Base-by-base conservation (phyloP, 2,329 filamentous ascomycete species). In the Curvularia sp. region DNA sequence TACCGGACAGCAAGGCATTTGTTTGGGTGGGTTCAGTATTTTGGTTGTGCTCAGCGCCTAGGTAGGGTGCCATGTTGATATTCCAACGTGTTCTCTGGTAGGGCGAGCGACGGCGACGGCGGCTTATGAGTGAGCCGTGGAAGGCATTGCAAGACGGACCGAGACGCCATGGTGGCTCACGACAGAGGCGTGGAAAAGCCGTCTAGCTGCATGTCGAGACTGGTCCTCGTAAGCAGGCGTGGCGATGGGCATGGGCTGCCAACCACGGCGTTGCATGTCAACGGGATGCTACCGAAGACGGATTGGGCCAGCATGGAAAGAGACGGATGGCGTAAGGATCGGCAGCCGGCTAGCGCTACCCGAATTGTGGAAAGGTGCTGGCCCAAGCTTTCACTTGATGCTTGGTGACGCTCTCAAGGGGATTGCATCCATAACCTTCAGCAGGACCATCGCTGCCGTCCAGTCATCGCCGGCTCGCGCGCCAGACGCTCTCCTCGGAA, bases 1-100 rank as follows among this genome's bases (percentile, higher is more conserved):
- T 77, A 54, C 76, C 76, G 9, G 68, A 49, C 10, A 77, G 65
- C 49, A 79, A 67, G 6, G 67, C 70, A 54, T 75, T 75, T 15
- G 38, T 19, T 15, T 65, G 43, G 13, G 53, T 25, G 23, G 59
- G 30, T 5, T 56, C 66, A 48, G 66, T 64, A 28, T 56, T 45
- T 36, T 56, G 42, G 13, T 51, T 47, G 15, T 47, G 46, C 1
- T 68, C 63, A 32, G 60, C 45, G 58, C 67, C 73, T 36, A 74
- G 57, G 51, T 67, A 74, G 25, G 71, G 71, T 47, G 68, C 59
- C 72, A 74, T 76, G 6, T 32, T 65, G 49, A 9, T 36, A 39
- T 25, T 39, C 56, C 13, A 49, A 39, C 9, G n/a, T 27, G n/a
- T 43, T n/a, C n/a, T 34, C 23, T 18, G 42, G 18, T 43, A 32